Conservation (phyloP, 1,284 basidiomycete species). For the Vanrija sp. region DNA sequence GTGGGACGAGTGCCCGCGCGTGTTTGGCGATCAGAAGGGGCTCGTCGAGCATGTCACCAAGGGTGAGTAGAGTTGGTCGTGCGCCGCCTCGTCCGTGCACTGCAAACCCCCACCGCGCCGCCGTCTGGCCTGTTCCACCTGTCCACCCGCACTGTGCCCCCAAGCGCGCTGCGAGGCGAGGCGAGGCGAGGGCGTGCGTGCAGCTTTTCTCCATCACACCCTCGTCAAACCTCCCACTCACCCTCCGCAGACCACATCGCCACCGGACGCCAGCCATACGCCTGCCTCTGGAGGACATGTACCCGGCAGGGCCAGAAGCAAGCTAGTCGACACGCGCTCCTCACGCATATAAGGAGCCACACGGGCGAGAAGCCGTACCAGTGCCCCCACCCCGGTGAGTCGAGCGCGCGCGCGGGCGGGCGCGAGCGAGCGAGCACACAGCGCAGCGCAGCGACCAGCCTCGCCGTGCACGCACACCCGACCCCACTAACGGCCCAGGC, state of each 20-base stretch:
- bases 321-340: conserved; percentile 30
- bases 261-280: conserved; percentile 24
- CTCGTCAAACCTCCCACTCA: background rate
- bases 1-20: conserved; percentile 30
- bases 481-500: conserved; percentile 54
- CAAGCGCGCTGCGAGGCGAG: background rate
- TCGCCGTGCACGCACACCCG: background rate
- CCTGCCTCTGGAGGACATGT: conserved; percentile 36
- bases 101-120: background rate
- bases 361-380: conserved; percentile 95
- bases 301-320: conserved; percentile 35
- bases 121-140: conserved; percentile 2
- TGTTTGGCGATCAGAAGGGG: conserved; percentile 16
- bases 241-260: conserved; percentile 27
- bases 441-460: background rate
- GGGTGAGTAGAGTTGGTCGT: conserved; percentile 22
- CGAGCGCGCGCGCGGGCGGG: background rate
- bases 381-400: conserved; percentile 61
- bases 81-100: background rate
- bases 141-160: background rate
- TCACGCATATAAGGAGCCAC: conserved; percentile 81
- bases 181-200: background rate
- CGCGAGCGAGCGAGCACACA: background rate
- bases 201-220: background rate
- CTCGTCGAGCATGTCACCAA: conserved; percentile 32